Evolutionary conservation across 345 rosid species (phyloP), one percentile per base, ranked within the genome.

Genomic region (Citrus glauca): DNA sequence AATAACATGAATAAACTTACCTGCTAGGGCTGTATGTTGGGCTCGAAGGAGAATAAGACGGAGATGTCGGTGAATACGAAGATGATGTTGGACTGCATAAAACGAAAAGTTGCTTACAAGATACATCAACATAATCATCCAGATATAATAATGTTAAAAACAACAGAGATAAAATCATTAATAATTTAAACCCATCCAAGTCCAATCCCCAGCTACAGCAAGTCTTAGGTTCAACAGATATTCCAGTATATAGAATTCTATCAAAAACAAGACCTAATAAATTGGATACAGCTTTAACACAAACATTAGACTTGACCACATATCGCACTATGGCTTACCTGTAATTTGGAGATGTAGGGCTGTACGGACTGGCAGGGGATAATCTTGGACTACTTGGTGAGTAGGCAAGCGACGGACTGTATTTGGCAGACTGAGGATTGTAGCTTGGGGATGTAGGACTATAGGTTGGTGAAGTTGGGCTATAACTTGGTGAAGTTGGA

Each of bases 21-120:
- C 97, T 94, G 97, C 94, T 90, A 37, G 99, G 99, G 83, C 95
- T 92, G 85, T 90, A 92, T 56, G 97, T 80, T 45, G 99, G 97
- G 81, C 93, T 92, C 32, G 99, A 90, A 78, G 97, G 95, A 3
- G 98, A 96, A 80, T 94, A 94, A 6, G 97, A 86, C 33, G 97
- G 98, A 78, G 99, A 93, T 17, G 99, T 91, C 4, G 98, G 99
- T 9, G 99, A 95, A 84, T 92, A 91, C 1, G 98, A 92, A 10
- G 97, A 93, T 0, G 97, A 94, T 14, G 99, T 90, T 0, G 98
- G 99, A 81, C 98, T 96, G 90, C 82, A 80, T 69, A 25, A 65
- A 45, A 45, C 13, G 5, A 71, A 0, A 69, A 66, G 37, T 0
- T 7, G 30, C 30, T 24, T 8, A 61, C 25, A 30, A n/a, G 7